Base-by-base conservation (phyloP, 495 filamentous ascomycete species). In the Penicillium atrosanguineum region DNA sequence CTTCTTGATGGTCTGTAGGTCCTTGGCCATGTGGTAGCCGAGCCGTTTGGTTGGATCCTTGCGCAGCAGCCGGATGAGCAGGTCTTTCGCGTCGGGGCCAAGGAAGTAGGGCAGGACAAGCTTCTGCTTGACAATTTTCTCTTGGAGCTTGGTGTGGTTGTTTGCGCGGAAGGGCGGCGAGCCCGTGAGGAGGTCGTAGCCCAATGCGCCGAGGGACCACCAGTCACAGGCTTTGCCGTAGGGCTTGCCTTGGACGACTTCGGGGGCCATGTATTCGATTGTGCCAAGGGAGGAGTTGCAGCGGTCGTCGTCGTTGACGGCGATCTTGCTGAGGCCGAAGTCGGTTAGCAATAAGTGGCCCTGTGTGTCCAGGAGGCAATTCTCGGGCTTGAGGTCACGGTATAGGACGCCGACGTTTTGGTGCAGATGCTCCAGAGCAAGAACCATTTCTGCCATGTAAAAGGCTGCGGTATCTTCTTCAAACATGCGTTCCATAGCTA, bases 251-350 rank as follows among this genome's bases (percentile, higher is more conserved):
- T 79, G 79, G 59, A 98, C 84, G 36, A 98, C 87, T 73, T 98
- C 94, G 4, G 94, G 94, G 0, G 94, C 94, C 95, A 97, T 97
- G 81, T 97, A 98, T 61, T 97, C 94, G 57, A 96, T 83, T 2
- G 94, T 98, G 53, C 94, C 94, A 12, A 96, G 86, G 31, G 69
- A 71, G 37, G 90, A 95, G 66, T 87, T 88, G 79, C 91, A 96
- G 59, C 79, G 78, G 59, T 83, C 83, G 38, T 90, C 88, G 20
- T 86, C 80, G 57, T 89, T 86, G 31, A 94, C 79, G n/a, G 90
- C 84, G 28, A 97, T 94, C 69, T 98, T 98, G 70, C 87, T 92
- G 28, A 98, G 86, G 7, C 94, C 94, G 58, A 98, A 98, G 74
- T 98, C 94, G 28, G 94, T 97, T 20, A 98, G 79, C 14, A 98